These are phyloP conservation scores for Boletellus sp. DNA, from an alignment of 768 basidiomycete genomes.

Conservation along the genomic window DNA sequence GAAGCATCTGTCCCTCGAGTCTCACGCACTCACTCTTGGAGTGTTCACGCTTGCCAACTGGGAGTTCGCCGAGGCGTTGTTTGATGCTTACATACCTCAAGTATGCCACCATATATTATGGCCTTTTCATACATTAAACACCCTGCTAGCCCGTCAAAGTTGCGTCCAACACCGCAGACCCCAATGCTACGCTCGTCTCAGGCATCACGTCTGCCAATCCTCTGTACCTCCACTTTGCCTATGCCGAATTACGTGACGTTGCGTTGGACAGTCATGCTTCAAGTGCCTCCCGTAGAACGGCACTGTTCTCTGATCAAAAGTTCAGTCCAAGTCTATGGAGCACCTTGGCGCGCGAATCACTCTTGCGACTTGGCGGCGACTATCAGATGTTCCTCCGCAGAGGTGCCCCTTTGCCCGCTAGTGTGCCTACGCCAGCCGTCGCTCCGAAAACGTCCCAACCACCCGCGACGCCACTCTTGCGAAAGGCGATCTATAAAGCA, in stretches of 20 bases:
- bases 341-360: constrained; percentile 51
- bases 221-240: constrained; percentile 62
- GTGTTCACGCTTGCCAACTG: constrained; percentile 52
- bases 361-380: constrained; percentile 62
- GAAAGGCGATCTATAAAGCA: constrained; percentile 39
- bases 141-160: constrained; percentile 45
- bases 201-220: constrained; percentile 54
- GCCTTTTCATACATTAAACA: constrained; percentile 1
- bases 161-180: constrained; percentile 44
- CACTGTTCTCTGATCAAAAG: constrained; percentile 68
- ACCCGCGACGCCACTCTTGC: constrained; percentile 36
- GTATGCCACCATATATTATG: constrained; percentile 29
- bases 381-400: constrained; percentile 62
- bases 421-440: constrained; percentile 19
- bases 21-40: constrained; percentile 48
- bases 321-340: constrained; percentile 63
- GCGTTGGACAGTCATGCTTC: constrained; percentile 41
- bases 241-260: constrained; percentile 54
- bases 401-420: constrained; percentile 38
- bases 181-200: constrained; percentile 55
- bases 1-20: constrained; percentile 42
- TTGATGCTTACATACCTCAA: constrained; percentile 57
- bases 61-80: constrained; percentile 61
- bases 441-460: constrained; percentile 30
- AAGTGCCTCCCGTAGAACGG: constrained; percentile 44